Evolutionary conservation across 257 asterid genomes (phyloP), one percentile per base, ranked within the genome.

Genomic region (Plantago major): DNA sequence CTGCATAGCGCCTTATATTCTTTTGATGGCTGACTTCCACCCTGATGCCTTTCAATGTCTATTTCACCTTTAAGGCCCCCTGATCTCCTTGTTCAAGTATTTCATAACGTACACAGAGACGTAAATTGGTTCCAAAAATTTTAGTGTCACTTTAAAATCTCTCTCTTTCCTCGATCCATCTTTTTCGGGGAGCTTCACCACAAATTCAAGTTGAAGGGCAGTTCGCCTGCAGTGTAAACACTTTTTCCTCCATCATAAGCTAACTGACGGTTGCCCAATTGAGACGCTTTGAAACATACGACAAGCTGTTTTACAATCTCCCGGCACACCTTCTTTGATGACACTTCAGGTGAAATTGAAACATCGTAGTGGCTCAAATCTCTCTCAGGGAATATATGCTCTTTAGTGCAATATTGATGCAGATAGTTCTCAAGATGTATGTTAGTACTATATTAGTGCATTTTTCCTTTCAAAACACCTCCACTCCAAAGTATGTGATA

Each of bases 171-270:
- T 91, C 82, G 48, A 67, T 15, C 59, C 63, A 47, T 73, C 71
- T 7, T 62, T 30, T 17, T 76, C 84, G 8, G 6, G 47, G 10
- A 86, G 82, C 64, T 56, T 76, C 15, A 91, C 65, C 3, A 65
- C 75, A 44, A 91, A 91, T 30, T 88, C 0, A 90, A 82, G 0
- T 22, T 0, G 42, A 91, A 91, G 0, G 98, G 96, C 67, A 91
- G 58, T 5, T 64, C 49, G 1, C 95, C 95, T 0, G 95, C 96
- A 28, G 87, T 63, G 45, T 86, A 91, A 33, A 70, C 85, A 66
- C 88, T 84, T 40, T 88, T 91, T 3, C 89, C 38, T 0, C 98
- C 96, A 60, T 91, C 98, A 47, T 84, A 91, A 0, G 94, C 98
- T 2, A 91, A 28, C 56, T 0, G 26, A n/a, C 71, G 46, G 19